Evolutionary conservation across 257 asterid species (phyloP).

Genomic region (Fraxinus anomala): DNA sequence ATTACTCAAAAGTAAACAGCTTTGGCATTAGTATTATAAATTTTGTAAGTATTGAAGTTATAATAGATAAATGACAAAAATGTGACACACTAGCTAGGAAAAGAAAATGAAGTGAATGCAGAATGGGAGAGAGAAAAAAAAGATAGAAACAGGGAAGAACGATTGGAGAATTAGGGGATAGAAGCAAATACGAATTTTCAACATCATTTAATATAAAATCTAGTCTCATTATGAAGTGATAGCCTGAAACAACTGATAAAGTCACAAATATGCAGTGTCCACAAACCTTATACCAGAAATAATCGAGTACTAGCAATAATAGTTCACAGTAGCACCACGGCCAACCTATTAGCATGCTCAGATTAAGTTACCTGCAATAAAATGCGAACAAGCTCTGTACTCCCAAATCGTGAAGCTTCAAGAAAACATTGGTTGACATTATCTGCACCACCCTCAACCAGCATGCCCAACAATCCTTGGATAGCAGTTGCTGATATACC

Average conservation of each 20-base stretch:
- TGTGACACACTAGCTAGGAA: no score
- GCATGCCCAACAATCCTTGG: slow-evolving; percentile 90
- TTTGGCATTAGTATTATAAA: no score
- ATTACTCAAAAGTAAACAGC: no score
- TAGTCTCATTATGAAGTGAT: background rate
- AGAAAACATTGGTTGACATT: slow-evolving; percentile 96
- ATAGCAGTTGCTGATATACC: slow-evolving; percentile 92
- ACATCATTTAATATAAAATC: no score
- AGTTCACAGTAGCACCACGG: slow-evolving; percentile 14
- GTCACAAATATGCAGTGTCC: background rate
- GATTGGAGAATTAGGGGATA: no score
- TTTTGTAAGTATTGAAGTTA: no score
- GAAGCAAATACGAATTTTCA: no score
- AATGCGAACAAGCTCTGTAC: slow-evolving; percentile 99
- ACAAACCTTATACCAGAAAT: no score
- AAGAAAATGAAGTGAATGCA: no score
- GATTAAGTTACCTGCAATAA: slow-evolving; percentile 71
- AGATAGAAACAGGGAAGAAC: no score
- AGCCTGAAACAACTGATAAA: background rate
- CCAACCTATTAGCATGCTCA: slow-evolving; percentile 7
- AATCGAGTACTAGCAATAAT: slow-evolving; percentile 6
- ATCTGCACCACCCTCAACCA: slow-evolving; percentile 99
- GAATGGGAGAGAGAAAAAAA: no score
- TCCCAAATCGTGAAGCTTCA: slow-evolving; percentile 98
- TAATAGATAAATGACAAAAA: no score